Conservation (phyloP, 1,284 basidiomycete genomes). For the Cutaneotrichosporon cavernicola region DNA sequence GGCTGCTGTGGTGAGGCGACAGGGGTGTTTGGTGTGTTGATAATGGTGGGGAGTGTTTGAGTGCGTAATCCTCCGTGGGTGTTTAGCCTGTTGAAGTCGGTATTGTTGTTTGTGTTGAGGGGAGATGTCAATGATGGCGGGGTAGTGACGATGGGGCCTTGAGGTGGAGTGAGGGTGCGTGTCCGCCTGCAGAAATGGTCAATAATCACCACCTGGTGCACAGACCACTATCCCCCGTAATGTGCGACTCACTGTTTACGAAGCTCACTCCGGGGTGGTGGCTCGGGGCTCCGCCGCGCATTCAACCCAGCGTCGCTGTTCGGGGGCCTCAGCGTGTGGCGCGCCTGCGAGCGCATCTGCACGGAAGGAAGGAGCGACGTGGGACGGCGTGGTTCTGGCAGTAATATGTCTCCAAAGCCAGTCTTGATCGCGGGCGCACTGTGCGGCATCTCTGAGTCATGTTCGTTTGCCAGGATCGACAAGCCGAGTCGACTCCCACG, state of each 20-base stretch:
- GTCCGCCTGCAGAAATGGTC: background rate
- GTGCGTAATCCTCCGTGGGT: background rate
- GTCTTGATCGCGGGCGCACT: conserved; percentile 24
- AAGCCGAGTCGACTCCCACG: conserved; percentile 10
- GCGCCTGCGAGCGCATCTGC: conserved; percentile 2
- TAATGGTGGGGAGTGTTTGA: conserved; percentile 31
- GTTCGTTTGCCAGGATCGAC: conserved; percentile 4
- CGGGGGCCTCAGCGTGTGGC: background rate
- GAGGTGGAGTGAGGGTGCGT: background rate
- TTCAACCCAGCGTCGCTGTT: background rate
- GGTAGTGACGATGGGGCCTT: background rate
- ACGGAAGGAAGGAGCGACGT: conserved; percentile 14
- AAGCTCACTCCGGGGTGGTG: conserved; percentile 44
- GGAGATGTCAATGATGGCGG: conserved; percentile 2
- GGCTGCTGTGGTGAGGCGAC: conserved; percentile 15
- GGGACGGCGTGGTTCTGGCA: conserved; percentile 10
- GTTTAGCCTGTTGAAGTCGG: background rate
- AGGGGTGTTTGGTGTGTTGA: conserved; percentile 33
- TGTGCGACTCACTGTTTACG: conserved; percentile 37
- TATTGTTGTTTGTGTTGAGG: background rate
- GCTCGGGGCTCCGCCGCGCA: conserved; percentile 32
- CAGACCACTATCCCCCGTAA: background rate
- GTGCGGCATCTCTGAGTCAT: conserved; percentile 21
- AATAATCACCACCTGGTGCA: background rate
- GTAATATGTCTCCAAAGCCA: conserved; percentile 15